Conservation (phyloP, 306 rosid genomes). For the Vicia faba region DNA sequence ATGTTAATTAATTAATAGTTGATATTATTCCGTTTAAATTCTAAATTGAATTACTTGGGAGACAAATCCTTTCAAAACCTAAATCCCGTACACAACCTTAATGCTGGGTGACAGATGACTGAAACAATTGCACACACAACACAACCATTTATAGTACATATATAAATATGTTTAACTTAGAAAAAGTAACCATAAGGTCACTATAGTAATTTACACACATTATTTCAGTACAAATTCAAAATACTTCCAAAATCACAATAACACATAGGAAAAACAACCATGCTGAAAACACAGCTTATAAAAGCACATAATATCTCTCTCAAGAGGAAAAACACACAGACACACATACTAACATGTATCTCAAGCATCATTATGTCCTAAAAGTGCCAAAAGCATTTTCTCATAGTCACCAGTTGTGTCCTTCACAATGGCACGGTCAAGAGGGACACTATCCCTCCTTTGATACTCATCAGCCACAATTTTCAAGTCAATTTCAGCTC, state of each 20-base stretch:
- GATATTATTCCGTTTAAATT: too few relatives aligned
- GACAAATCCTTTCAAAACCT: too few relatives aligned
- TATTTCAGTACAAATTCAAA: neutral
- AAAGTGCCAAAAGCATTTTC: slow-evolving; percentile 43
- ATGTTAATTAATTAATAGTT: too few relatives aligned
- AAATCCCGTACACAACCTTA: neutral
- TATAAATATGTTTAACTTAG: neutral
- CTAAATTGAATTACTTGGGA: too few relatives aligned
- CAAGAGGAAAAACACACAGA: neutral
- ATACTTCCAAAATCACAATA: slow-evolving; percentile 23
- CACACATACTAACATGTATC: slow-evolving; percentile 1
- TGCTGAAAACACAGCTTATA: slow-evolving; percentile 16
- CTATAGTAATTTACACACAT: neutral
- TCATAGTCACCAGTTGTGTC: slow-evolving; percentile 49
- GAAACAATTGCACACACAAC: neutral
- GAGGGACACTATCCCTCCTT: too few relatives aligned
- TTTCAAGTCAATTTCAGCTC: slow-evolving; percentile 48
- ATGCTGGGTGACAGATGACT: neutral
- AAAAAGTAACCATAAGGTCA: slow-evolving; percentile 21
- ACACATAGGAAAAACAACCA: slow-evolving; percentile 31
- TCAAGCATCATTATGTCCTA: slow-evolving; percentile 44
- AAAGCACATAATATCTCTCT: slow-evolving; percentile 19
- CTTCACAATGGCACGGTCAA: too few relatives aligned
- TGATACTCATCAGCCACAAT: slow-evolving; percentile 42
- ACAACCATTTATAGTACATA: neutral